phyloP scores from a whole-genome alignment of 495 filamentous ascomycete species.

The Neurospora sp. region DNA sequence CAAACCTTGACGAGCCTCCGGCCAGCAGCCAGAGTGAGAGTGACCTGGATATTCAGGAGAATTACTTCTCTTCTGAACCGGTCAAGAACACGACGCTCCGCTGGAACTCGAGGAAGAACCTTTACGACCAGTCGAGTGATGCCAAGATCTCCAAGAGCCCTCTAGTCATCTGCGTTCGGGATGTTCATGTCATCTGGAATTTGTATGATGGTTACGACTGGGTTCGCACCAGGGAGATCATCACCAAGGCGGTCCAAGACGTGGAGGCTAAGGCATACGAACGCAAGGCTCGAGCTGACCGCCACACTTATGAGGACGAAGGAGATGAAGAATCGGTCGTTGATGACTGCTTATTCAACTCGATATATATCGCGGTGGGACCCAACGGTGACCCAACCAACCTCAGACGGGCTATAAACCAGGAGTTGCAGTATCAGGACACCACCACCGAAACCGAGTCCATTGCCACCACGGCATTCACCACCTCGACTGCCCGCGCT shows the following conservation, averaged over 20 bases:
- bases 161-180: constrained; percentile 64
- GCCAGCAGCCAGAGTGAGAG: constrained; percentile 26
- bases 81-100: constrained; percentile 60
- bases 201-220: constrained; percentile 97
- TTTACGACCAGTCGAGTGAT: constrained; percentile 56
- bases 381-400: constrained; percentile 74
- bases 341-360: constrained; percentile 94
- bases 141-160: constrained; percentile 55
- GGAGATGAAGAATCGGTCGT: constrained; percentile 81
- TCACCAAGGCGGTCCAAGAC: constrained; percentile 74
- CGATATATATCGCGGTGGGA: constrained; percentile 92
- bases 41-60: constrained; percentile 47
- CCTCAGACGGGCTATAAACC: constrained; percentile 72
- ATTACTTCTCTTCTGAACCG: constrained; percentile 56
- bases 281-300: constrained; percentile 41
- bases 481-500: constrained; percentile 47
- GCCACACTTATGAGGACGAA: constrained; percentile 41
- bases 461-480: constrained; percentile 60
- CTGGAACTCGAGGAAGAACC: constrained; percentile 67
- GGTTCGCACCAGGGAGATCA: constrained; percentile 74
- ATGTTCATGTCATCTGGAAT: constrained; percentile 95
- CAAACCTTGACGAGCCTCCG: constrained; percentile 43
- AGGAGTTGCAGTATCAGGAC: constrained; percentile 61
- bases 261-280: constrained; percentile 75
- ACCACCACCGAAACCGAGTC: constrained; percentile 80